Conservation (phyloP, 139 green algal species). For the Ettlia oleoabundans region DNA sequence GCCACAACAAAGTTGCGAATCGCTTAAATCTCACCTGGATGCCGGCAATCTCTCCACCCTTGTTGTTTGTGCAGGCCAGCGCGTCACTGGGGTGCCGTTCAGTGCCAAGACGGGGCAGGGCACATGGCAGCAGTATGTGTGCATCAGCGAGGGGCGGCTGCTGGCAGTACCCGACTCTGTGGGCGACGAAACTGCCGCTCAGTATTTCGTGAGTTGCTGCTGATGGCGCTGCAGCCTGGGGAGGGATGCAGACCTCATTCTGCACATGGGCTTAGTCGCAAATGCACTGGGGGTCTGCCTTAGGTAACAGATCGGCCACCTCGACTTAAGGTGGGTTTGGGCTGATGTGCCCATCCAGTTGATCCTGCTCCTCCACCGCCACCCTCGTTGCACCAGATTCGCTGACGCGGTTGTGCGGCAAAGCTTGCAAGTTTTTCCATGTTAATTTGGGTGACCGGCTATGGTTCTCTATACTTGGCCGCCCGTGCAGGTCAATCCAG, state of each 20-base stretch:
- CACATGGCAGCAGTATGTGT: constrained; percentile 61
- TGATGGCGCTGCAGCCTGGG: background rate
- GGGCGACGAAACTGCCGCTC: constrained; percentile 49
- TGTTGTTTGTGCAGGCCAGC: constrained; percentile 19
- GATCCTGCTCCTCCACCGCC: background rate
- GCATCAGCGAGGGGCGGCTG: constrained; percentile 24
- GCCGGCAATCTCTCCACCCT: too few species aligned
- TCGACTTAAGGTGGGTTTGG: too few species aligned
- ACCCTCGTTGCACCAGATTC: background rate
- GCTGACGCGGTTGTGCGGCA: background rate
- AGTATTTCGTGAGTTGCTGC: constrained; percentile 40
- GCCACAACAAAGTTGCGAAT: too few species aligned
- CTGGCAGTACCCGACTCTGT: constrained; percentile 22
- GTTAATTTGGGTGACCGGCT: too few species aligned
- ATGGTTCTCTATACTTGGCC: too few species aligned
- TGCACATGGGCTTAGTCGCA: too few species aligned
- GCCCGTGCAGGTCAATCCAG: background rate
- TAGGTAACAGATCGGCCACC: too few species aligned
- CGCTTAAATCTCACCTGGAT: too few species aligned
- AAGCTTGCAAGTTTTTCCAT: too few species aligned
- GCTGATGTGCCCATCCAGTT: too few species aligned
- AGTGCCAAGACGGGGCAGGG: constrained; percentile 17
- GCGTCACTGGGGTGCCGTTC: constrained; percentile 11
- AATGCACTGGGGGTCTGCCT: too few species aligned
- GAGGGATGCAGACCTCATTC: too few species aligned